These are phyloP conservation scores for Salvia miltiorrhiza DNA, from an alignment of 257 asterid species.

Conservation along the genomic window DNA sequence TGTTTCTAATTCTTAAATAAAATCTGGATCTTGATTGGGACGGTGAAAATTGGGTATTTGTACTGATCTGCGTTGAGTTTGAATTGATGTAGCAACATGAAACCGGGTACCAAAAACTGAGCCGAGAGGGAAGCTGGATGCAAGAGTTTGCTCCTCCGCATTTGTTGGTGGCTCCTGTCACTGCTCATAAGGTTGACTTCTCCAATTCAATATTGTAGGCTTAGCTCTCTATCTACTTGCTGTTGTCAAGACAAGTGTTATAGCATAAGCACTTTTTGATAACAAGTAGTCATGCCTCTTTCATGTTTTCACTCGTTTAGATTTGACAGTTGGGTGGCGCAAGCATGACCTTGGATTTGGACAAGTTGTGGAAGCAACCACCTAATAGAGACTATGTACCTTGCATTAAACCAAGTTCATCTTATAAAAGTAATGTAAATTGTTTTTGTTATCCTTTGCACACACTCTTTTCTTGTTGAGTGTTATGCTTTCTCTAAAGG, in stretches of 20 bases:
- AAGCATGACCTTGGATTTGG: slow-evolving; percentile 33
- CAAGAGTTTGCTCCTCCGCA: slow-evolving; percentile 53
- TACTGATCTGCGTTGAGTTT: slow-evolving; percentile 33
- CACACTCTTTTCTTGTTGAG: neutral
- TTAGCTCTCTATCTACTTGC: neutral
- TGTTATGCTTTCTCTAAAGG: neutral
- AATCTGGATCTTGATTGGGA: neutral
- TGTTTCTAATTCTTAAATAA: neutral
- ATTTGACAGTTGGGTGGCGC: slow-evolving; percentile 78
- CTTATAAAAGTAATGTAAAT: slow-evolving; percentile 53
- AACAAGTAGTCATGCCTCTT: slow-evolving; percentile 43
- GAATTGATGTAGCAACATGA: slow-evolving; percentile 66
- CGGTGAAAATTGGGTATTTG: slow-evolving; percentile 2
- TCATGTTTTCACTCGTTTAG: slow-evolving; percentile 80
- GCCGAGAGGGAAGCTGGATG: slow-evolving; percentile 51
- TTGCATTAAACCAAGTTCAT: slow-evolving; percentile 61
- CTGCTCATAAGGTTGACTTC: slow-evolving; percentile 53
- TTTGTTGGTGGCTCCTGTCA: slow-evolving; percentile 41
- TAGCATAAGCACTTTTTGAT: slow-evolving; percentile 26
- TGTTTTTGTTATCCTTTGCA: neutral
- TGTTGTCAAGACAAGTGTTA: neutral
- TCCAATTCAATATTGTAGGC: slow-evolving; percentile 10
- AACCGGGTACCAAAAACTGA: slow-evolving; percentile 52
- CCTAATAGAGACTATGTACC: slow-evolving; percentile 72
- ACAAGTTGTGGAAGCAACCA: slow-evolving; percentile 76